Evolutionary conservation across 1,139 yeast species (phyloP), one percentile per base, ranked within the genome.

Genomic region (Zygosaccharomyces sapae): DNA sequence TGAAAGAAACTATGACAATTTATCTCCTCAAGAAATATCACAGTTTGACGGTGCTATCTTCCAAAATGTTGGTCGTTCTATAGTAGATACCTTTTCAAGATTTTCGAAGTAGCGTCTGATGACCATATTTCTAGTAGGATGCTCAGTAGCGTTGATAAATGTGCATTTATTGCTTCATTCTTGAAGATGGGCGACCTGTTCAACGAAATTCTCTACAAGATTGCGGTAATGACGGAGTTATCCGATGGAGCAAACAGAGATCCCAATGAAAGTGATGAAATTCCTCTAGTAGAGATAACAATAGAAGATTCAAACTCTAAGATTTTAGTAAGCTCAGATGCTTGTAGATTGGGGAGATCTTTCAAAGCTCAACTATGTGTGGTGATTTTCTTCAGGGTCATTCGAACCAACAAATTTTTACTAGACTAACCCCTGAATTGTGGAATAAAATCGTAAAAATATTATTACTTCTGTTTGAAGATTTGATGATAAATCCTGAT

Each of bases 291-390:
- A 7, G 75, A 73, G 50, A 72, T 77, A 37, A 70, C 75, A 12
- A 76, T 76, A 31, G 73, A 73, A 47, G 75, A 71, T 38, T 70
- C 73, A 1, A 55, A 61, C 27, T 82, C 80, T 20, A 76, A 79
- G 3, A 72, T 84, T 33, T 83, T 86, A 7, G 92, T 92, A 2
- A 84, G 95, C 62, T 90, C 87, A 50, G 70, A 81, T 52, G 80
- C 96, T 0, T 88, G 89, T 7, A 77, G 83, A 66, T 82, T 92
- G 65, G 99, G 98, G 5, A 75, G 85, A 43, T 95, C 89, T 61
- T 87, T 87, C 69, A 88, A 90, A 59, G 96, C 96, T 0, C 98
- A 94, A 63, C 71, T 92, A 54, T 86, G 96, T 3, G 76, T 89
- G 1, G 89, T 90, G 43, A 90, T 92, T 0, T 71, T 92, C 45